Base-by-base conservation (phyloP, 1,139 yeast genomes). In the Lodderomyces jiufengensis region DNA sequence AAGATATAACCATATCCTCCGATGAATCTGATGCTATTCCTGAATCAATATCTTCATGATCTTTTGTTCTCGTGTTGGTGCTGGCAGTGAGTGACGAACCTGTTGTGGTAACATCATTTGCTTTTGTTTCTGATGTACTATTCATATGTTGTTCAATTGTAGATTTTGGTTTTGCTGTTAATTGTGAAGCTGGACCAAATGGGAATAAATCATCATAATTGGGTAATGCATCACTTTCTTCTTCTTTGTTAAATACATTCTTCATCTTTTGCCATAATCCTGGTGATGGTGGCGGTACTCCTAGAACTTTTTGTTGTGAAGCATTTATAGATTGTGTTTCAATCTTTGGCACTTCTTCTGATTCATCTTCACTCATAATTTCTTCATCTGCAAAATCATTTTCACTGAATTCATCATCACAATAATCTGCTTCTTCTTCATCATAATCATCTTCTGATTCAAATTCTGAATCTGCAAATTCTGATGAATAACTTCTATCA, bases 151-250 rank as follows among this genome's bases (percentile, higher is more conserved):
- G 51, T 54, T 73, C 63, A 51, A 58, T 43, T 48, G 52, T 33
- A 48, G 66, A 42, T 59, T 69, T 58, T 37, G 70, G 70, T 38
- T 55, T 64, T 29, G 56, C 49, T 16, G 49, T 46, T 39, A 50
- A 51, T 10, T 54, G 48, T 2, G 55, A 59, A 2, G 56, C 59
- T 27, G 68, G 63, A 2, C 78, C 81, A 39, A 72, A 67, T 11
- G 96, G 96, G 69, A 80, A 87, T 36, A 87, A 70, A 45, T 87
- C 96, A 45, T 85, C 90, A 51, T 87, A 87, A 25, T 80, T 72
- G 9, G 95, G 95, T 41, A 82, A 67, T 27, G 73, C 76, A 22
- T 60, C 70, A 31, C 55, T 59, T 15, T 50, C 52, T 15, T 37
- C 44, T 22, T 54, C 58, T 32, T 58, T 58, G 41, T 69, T 68